A percentile compares a stretch with the other conserved stretches of the same genome.
Evolutionary conservation across 225 moss, liverwort and hornwort genomes (phyloP).

Genomic region (Polytrichum commune): DNA sequence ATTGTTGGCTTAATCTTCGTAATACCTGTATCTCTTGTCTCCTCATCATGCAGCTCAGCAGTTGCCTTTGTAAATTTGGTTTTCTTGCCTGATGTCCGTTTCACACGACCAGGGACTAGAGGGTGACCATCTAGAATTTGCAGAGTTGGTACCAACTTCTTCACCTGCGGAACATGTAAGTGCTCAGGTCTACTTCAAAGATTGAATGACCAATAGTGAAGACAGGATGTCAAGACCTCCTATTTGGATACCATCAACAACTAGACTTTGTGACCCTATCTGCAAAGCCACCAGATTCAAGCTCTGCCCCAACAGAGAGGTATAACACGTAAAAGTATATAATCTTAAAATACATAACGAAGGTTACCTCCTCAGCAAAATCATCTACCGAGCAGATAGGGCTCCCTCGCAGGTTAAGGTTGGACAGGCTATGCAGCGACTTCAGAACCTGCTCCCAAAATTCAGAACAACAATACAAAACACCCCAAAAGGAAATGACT

Average conservation of each 20-base stretch:
- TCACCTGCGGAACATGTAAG: conserved; percentile 42
- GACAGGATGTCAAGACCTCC: no score
- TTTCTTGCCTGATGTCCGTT: conserved; percentile 38
- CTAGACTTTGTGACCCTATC: no score
- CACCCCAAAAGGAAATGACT: neutral
- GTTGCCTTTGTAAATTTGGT: conserved; percentile 15
- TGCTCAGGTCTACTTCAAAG: conserved; percentile 6
- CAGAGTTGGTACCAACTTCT: conserved; percentile 56
- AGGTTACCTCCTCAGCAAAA: conserved; percentile 62
- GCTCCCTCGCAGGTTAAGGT: conserved; percentile 81
- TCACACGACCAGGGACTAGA: conserved; percentile 52
- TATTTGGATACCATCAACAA: no score
- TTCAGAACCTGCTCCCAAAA: conserved; percentile 53
- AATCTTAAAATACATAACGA: neutral
- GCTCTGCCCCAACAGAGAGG: neutral
- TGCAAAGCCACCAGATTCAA: no score
- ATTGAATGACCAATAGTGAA: no score
- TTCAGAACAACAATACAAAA: conserved; percentile 4
- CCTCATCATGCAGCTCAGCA: conserved; percentile 19
- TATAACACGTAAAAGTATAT: neutral
- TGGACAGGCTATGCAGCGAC: conserved; percentile 59
- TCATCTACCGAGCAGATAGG: conserved; percentile 52
- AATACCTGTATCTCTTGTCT: neutral
- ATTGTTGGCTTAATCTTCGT: conserved; percentile 21
- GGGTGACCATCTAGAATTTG: conserved; percentile 86